These are phyloP conservation scores for Torulaspora quercuum DNA, from an alignment of 805 yeast species.

Conservation along the genomic window DNA sequence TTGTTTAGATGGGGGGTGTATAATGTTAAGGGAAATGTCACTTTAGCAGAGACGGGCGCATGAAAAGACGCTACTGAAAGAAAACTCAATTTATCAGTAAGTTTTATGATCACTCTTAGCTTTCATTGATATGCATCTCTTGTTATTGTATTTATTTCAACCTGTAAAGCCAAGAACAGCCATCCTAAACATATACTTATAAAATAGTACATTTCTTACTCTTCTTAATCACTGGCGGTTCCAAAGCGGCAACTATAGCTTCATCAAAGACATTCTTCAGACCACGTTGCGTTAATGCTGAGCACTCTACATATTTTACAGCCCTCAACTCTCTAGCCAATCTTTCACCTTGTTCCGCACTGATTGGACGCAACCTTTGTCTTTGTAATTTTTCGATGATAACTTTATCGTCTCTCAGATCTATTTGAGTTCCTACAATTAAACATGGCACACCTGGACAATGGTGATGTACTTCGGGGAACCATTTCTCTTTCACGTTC, in stretches of 20 bases:
- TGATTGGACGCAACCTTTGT: conserved; percentile 83
- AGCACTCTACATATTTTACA: conserved; percentile 95
- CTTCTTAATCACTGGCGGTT: conserved; percentile 91
- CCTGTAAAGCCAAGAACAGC: too few relatives aligned
- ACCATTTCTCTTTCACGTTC: conserved; percentile 97
- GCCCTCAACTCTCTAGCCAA: conserved; percentile 92
- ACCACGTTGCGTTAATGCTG: conserved; percentile 95
- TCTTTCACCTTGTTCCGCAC: conserved; percentile 84
- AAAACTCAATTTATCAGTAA: too few relatives aligned
- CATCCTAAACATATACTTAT: conserved; percentile 36
- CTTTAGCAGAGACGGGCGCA: too few relatives aligned
- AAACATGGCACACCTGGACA: conserved; percentile 98
- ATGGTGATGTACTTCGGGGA: conserved; percentile 96
- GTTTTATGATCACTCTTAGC: too few relatives aligned
- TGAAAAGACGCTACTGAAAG: too few relatives aligned
- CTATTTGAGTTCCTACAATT: conserved; percentile 95
- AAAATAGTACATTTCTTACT: conserved; percentile 73
- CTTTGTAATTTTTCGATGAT: conserved; percentile 85
- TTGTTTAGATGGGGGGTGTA: too few relatives aligned
- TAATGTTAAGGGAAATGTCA: too few relatives aligned
- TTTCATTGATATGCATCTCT: too few relatives aligned
- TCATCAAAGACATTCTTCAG: conserved; percentile 97
- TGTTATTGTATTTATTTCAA: too few relatives aligned
- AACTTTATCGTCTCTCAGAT: conserved; percentile 88
- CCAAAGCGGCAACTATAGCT: conserved; percentile 96